Percentiles rank a stretch among this genome's conserved stretches.
Conservation (phyloP, 179 eudicot genomes). For the Corrigiola litoralis region DNA sequence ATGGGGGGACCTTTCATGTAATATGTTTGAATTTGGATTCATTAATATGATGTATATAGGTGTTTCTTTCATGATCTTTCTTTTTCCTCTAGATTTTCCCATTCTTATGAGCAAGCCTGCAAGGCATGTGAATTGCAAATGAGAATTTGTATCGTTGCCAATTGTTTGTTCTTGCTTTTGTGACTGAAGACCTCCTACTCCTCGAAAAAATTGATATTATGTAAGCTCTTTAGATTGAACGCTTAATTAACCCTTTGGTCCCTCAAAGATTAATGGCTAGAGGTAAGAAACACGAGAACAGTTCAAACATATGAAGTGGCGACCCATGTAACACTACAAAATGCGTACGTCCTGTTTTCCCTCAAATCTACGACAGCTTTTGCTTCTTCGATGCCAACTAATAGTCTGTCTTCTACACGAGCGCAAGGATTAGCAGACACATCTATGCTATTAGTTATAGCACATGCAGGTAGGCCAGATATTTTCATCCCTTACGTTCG, state of each 20-base stretch:
- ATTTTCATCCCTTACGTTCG: too few relatives aligned
- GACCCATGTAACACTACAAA: neutral
- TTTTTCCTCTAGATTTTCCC: neutral
- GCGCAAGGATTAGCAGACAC: neutral
- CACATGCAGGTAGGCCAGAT: slow-evolving; percentile 1
- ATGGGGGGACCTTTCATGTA: slow-evolving; percentile 15
- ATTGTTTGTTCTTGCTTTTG: slow-evolving; percentile 30
- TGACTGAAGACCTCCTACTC: neutral
- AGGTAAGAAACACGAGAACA: neutral
- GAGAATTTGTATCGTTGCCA: slow-evolving; percentile 47
- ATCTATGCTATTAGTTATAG: neutral
- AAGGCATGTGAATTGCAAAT: slow-evolving; percentile 51
- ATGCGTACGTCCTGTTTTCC: neutral
- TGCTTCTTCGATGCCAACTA: slow-evolving; percentile 20
- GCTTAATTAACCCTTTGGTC: too few relatives aligned
- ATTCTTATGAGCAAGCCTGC: slow-evolving; percentile 13
- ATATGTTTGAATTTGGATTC: slow-evolving; percentile 38
- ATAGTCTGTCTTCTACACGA: neutral
- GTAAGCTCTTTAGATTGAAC: too few relatives aligned
- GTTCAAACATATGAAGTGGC: too few relatives aligned
- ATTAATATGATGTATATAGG: slow-evolving; percentile 22
- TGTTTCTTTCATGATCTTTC: neutral
- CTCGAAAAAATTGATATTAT: too few relatives aligned
- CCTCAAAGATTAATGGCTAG: too few relatives aligned
- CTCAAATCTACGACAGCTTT: neutral